These are phyloP conservation scores for Xylariales sp. DNA, from an alignment of 2,329 filamentous ascomycete species.

Conservation along the genomic window DNA sequence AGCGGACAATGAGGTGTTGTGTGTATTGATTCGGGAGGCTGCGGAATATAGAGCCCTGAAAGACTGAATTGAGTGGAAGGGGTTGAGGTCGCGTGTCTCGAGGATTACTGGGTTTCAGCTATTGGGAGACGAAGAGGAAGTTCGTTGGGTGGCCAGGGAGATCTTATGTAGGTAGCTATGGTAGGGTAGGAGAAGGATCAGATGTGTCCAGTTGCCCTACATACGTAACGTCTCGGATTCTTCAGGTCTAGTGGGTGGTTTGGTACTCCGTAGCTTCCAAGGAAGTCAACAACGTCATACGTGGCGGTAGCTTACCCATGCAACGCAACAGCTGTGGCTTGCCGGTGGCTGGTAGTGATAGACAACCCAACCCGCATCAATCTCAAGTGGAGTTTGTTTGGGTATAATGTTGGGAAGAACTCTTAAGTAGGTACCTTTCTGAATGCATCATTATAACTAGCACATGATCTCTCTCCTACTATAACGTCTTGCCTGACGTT, in stretches of 20 bases:
- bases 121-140: constrained; percentile 1
- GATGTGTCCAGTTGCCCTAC: background rate
- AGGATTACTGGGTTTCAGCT: no score
- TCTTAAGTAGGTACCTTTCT: no score
- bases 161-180: constrained; percentile 7
- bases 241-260: constrained; percentile 3
- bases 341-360: no score
- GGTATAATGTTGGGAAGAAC: no score
- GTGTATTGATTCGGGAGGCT: background rate
- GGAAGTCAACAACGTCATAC: constrained; percentile 15
- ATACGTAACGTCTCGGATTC: constrained; percentile 1
- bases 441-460: no score
- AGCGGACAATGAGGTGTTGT: background rate
- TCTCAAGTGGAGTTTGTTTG: no score
- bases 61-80: constrained; percentile 1
- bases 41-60: constrained; percentile 5
- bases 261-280: background rate
- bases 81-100: no score
- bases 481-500: no score
- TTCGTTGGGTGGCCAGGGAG: background rate
- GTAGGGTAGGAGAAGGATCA: constrained; percentile 3
- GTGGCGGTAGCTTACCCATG: constrained; percentile 13
- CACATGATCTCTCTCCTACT: no score
- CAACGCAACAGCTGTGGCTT: no score
- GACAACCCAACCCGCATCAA: no score